Evolutionary conservation across 2,329 filamentous ascomycete genomes (phyloP), one percentile per base, ranked within the genome.

Genomic region (Cladophialophora chaetospira): DNA sequence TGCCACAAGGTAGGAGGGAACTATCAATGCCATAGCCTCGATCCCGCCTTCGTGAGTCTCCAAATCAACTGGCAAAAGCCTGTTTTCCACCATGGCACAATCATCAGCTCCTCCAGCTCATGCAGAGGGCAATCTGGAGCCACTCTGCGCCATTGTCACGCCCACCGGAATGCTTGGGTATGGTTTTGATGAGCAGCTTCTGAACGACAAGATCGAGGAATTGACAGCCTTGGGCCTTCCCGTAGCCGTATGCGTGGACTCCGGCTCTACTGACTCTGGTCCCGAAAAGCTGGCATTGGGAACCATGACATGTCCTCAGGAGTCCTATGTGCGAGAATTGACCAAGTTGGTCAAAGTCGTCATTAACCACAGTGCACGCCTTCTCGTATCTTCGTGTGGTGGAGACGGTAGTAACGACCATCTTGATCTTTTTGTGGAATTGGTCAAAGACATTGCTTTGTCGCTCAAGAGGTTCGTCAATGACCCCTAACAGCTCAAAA

Each of bases 351-450:
- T 42, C 21, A 11, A 23, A 10, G 38, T 19, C 8, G n/a, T n/a
- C 38, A 19, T 19, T 6, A 19, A 42, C 11, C 13, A 17, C 23
- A 11, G 21, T 19, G 19, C 23, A 10, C n/a, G 11, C 5, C 15
- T 42, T 10, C 38, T 42, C 15, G 21, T 42, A 3, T n/a, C 10
- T 3, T 79, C 77, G 1, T 75, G 71, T 0, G 79, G 78, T 0
- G 78, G 79, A 0, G 77, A 78, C 60, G 79, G 79, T 0, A 73
- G 70, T 2, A 71, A 78, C 28, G 69, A 70, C 0, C 76, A 79
- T 58, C 75, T 79, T 0, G 46, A 67, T 17, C 66, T 71, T 10
- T 72, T 79, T 45, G 31, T 71, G 0, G 64, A 73, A 1, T 73
- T 79, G 2, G 69, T 79, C 0, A 36, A 66, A 3, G 70, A 73